Percentiles rank a stretch among this genome's conserved stretches.
Evolutionary conservation across 2,329 filamentous ascomycete species (phyloP).

Genomic region (Macroventuria anomochaeta): DNA sequence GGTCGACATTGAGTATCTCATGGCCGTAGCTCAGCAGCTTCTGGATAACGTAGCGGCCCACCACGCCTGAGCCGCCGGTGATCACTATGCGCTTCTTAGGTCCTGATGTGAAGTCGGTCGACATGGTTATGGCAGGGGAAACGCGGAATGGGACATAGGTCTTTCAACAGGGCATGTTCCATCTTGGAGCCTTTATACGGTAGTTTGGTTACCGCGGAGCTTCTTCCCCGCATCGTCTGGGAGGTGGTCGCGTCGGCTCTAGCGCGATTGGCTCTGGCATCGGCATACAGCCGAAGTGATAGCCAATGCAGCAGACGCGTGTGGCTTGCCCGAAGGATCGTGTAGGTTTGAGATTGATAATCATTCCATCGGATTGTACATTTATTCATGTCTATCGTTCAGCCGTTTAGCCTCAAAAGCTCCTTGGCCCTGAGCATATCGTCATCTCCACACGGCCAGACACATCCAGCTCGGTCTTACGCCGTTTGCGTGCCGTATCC

Average conservation of each 20-base stretch:
- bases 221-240: slow-evolving; percentile 27
- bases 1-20: slow-evolving; percentile 63
- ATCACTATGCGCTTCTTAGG: slow-evolving; percentile 55
- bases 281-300: slow-evolving; percentile 16
- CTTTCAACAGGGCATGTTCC: slow-evolving; percentile 3
- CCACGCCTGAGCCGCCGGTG: slow-evolving; percentile 62
- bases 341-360: slow-evolving; percentile 5
- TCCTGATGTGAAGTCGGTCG: background rate
- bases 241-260: slow-evolving; percentile 9
- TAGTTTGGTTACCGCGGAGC: slow-evolving; percentile 16
- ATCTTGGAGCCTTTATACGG: slow-evolving; percentile 12
- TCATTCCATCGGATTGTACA: slow-evolving; percentile 37
- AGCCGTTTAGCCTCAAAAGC: slow-evolving; percentile 19
- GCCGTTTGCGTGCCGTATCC: slow-evolving; percentile 86
- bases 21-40: slow-evolving; percentile 58
- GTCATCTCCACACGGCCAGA: slow-evolving; percentile 4
- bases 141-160: background rate
- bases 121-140: slow-evolving; percentile 9
- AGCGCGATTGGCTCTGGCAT: slow-evolving; percentile 16
- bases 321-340: slow-evolving; percentile 10
- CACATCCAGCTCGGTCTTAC: slow-evolving; percentile 16
- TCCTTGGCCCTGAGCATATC: slow-evolving; percentile 8
- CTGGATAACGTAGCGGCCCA: slow-evolving; percentile 55
- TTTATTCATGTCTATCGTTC: slow-evolving; percentile 47
- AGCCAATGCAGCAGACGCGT: slow-evolving; percentile 3